Conservation (phyloP, 169 alveolate species). For the Amoebophrya sp. region DNA sequence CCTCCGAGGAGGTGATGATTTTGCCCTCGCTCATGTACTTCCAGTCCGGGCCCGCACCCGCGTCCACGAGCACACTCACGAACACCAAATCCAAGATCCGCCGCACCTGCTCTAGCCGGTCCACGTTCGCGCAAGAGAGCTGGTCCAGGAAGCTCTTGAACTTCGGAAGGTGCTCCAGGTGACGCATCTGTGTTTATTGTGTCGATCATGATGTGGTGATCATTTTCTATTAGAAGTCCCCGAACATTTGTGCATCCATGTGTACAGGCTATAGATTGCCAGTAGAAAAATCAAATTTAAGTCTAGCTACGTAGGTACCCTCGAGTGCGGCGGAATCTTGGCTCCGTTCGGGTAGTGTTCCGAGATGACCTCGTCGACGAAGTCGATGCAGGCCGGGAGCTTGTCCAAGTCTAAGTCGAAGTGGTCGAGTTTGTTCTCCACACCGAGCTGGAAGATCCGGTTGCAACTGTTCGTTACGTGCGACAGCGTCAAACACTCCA, state of each 20-base stretch:
- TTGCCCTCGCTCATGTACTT: neutral
- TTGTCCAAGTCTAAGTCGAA: neutral
- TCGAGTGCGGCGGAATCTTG: neutral
- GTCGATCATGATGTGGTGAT: too few relatives aligned
- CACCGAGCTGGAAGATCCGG: neutral
- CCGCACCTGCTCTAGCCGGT: neutral
- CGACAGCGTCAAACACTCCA: neutral
- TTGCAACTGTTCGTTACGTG: neutral
- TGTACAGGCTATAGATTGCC: too few relatives aligned
- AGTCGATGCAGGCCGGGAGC: neutral
- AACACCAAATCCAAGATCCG: neutral
- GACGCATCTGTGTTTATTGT: neutral
- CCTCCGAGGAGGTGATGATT: neutral
- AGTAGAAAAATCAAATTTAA: neutral
- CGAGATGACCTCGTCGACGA: neutral
- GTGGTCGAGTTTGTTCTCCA: neutral
- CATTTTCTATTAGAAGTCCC: too few relatives aligned
- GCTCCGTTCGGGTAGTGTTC: neutral
- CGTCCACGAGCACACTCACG: neutral
- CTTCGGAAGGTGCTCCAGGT: neutral
- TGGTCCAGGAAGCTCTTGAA: neutral
- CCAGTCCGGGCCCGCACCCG: neutral
- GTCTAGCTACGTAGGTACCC: neutral
- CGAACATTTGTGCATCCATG: too few relatives aligned
- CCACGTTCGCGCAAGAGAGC: neutral